Base-by-base conservation (phyloP, 2,329 filamentous ascomycete genomes). In the Colletotrichum liaoningense region DNA sequence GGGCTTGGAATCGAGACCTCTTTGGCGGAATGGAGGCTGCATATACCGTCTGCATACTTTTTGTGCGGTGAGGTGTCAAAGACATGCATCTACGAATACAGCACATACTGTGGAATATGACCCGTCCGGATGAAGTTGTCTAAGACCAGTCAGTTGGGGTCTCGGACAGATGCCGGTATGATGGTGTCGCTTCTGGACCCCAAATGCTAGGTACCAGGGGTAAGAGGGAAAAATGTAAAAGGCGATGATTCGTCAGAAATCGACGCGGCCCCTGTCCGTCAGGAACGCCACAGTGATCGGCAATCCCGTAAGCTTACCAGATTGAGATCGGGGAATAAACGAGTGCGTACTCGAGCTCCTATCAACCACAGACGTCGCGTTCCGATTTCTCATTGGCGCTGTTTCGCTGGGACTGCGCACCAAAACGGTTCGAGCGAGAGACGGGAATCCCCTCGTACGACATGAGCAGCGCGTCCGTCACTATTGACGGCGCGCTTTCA, bases 281-380 rank as follows among this genome's bases (percentile, higher is more conserved):
- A 76, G 74, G 74, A 68, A 64, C 74, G 74, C 74, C 74, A 74
- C 69, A 57, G 42, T 72, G 73, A 71, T 76, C 74, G 74, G 74
- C 73, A 56, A 66, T 70, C 58, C 74, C 74, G 74, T 69, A 60
- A 63, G 69, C 63, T 73, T 75, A 65, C 73, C 74, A 16, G 22
- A 52, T 73, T 67, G 49, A 62, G 72, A 46, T 55, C 49, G 55
- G 59, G 67, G 58, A 65, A 56, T 35, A 75, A 49, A 24, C 28
- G 69, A 35, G 33, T 63, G 69, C 69, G 69, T 69, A 69, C 58
- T 65, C 38, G 57, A 49, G 35, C 38, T 55, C 52, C 69, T 63
- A 49, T 69, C 58, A 62, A 67, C 63, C 54, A 60, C 26, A 35
- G 56, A 60, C 16, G 28, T 64, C 52, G 52, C 8, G 49, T 64